phyloP scores from a whole-genome alignment of 495 filamentous ascomycete genomes.

The Platismatia glauca region DNA sequence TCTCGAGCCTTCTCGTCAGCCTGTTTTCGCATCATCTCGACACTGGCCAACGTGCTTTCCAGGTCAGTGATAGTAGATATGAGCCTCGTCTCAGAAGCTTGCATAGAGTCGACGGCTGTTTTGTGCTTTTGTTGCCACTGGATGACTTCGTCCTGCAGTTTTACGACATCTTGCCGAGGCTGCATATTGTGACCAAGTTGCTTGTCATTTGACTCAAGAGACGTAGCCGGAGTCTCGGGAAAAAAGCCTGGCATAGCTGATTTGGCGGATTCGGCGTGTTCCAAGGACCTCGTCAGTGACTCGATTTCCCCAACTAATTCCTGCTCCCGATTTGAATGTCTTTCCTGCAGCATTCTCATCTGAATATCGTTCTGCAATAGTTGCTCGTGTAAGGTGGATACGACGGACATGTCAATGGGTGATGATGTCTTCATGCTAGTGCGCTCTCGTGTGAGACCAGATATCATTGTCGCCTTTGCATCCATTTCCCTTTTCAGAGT shows the following conservation, averaged over 20 bases:
- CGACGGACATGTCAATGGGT: conserved; percentile 85
- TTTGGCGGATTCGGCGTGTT: conserved; percentile 30
- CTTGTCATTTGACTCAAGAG: conserved; percentile 23
- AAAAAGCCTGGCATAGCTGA: conserved; percentile 30
- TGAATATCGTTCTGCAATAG: conserved; percentile 75
- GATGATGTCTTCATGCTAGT: conserved; percentile 74
- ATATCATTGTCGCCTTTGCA: conserved; percentile 85
- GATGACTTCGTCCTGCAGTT: conserved; percentile 66
- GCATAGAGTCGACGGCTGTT: conserved; percentile 58
- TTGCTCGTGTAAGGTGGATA: conserved; percentile 80
- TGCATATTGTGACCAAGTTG: conserved; percentile 33
- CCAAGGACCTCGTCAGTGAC: conserved; percentile 49
- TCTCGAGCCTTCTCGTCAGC: conserved; percentile 33
- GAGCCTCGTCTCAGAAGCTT: conserved; percentile 64
- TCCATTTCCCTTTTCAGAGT: conserved; percentile 93
- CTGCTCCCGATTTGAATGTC: conserved; percentile 61
- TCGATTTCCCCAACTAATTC: conserved; percentile 63
- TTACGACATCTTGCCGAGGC: conserved; percentile 55
- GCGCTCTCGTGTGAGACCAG: conserved; percentile 83
- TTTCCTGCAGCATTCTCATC: conserved; percentile 64
- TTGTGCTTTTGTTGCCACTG: conserved; percentile 70
- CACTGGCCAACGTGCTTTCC: conserved; percentile 42
- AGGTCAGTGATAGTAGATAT: conserved; percentile 62
- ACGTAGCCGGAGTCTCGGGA: conserved; percentile 28
- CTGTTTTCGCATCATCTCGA: conserved; percentile 43